A percentile compares a stretch with the other conserved stretches of the same genome.
These are phyloP conservation scores for Arachis stenosperma DNA, from an alignment of 306 rosid genomes.

Conservation along the genomic window DNA sequence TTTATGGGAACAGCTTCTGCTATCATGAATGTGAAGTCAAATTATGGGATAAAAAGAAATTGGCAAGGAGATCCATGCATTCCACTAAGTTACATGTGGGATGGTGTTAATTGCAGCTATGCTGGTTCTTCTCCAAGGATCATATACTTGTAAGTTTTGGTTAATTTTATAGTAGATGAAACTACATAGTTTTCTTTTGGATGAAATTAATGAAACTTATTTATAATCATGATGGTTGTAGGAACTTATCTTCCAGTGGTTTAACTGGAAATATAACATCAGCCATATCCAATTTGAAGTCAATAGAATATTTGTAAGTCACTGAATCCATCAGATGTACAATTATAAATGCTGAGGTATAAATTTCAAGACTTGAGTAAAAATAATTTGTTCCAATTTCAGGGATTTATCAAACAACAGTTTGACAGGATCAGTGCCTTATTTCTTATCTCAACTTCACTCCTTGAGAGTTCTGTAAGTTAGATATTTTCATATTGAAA, in stretches of 20 bases:
- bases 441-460: conserved; percentile 37
- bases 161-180: neutral
- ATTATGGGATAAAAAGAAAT: conserved; percentile 49
- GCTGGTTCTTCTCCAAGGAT: conserved; percentile 43
- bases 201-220: conserved; percentile 20
- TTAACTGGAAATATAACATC: conserved; percentile 46
- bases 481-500: neutral
- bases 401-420: conserved; percentile 52
- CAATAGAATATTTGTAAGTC: conserved; percentile 46
- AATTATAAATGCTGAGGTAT: neutral
- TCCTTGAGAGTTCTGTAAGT: conserved; percentile 46
- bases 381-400: neutral
- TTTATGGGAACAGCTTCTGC: conserved; percentile 39
- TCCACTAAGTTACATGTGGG: conserved; percentile 40
- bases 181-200: neutral
- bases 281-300: conserved; percentile 41
- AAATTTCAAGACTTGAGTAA: neutral
- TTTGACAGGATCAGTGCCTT: conserved; percentile 44
- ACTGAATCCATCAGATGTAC: conserved; percentile 7
- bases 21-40: conserved; percentile 40
- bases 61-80: conserved; percentile 56
- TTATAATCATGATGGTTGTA: conserved; percentile 27
- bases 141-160: conserved; percentile 39
- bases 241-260: conserved; percentile 50
- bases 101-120: conserved; percentile 50